phyloP scores from a whole-genome alignment of 805 yeast species.

The Wickerhamomyces pijperi region DNA sequence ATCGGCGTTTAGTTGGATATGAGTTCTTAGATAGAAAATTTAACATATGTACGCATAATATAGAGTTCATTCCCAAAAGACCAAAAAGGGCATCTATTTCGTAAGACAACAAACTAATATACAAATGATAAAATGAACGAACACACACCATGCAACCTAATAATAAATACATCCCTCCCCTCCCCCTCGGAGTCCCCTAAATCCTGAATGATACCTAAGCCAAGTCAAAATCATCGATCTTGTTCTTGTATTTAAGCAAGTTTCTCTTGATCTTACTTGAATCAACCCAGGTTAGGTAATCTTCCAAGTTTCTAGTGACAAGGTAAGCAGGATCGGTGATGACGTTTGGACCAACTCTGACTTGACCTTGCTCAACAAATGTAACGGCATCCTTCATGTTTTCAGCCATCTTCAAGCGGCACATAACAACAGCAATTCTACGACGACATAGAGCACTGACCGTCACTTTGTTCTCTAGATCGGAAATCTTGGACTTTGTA shows the following conservation, averaged over 20 bases:
- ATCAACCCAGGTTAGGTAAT: constrained; percentile 97
- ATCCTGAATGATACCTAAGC: constrained; percentile 18
- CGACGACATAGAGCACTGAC: constrained; percentile 91
- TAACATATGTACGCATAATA: too few relatives aligned
- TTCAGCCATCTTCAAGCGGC: constrained; percentile 88
- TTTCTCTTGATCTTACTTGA: constrained; percentile 85
- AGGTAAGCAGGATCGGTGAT: constrained; percentile 93
- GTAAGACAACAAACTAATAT: not conserved
- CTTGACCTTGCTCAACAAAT: constrained; percentile 94
- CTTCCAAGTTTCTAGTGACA: constrained; percentile 90
- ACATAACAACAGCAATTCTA: constrained; percentile 90
- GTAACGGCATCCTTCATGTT: constrained; percentile 81
- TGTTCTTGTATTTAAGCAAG: constrained; percentile 77
- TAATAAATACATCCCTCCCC: not conserved
- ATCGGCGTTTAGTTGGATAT: too few relatives aligned
- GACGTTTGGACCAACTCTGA: constrained; percentile 91
- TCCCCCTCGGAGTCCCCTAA: too few relatives aligned
- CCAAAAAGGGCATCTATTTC: not conserved
- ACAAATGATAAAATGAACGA: not conserved
- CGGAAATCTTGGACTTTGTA: constrained; percentile 83
- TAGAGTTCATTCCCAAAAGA: not conserved
- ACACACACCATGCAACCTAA: not conserved
- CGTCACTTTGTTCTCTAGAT: constrained; percentile 81
- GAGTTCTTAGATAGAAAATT: too few relatives aligned
- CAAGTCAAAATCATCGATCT: constrained; percentile 47